These are phyloP conservation scores for Agrocybe pediades DNA, from an alignment of 768 basidiomycete genomes.

Conservation along the genomic window DNA sequence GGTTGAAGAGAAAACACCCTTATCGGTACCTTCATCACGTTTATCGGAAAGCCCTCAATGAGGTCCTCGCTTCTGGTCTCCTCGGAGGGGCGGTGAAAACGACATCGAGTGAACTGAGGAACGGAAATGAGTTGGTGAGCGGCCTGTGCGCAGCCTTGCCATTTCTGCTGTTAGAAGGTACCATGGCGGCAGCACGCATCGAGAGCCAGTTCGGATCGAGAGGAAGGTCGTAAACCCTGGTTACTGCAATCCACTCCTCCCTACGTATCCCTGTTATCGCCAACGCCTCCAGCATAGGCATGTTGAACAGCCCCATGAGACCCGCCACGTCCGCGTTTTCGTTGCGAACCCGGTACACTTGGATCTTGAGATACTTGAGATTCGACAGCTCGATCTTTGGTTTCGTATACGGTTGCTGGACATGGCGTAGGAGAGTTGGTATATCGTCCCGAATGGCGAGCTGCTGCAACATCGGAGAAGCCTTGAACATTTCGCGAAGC, in stretches of 20 bases:
- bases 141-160: neutral
- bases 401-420: slow-evolving; percentile 16
- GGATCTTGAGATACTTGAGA: slow-evolving; percentile 21
- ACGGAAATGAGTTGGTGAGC: slow-evolving; percentile 11
- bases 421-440: slow-evolving; percentile 19
- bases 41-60: neutral
- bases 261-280: slow-evolving; percentile 7
- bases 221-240: slow-evolving; percentile 10
- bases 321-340: slow-evolving; percentile 18
- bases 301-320: slow-evolving; percentile 19
- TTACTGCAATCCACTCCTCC: slow-evolving; percentile 20
- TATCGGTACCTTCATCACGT: too few relatives aligned
- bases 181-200: neutral
- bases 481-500: slow-evolving; percentile 21
- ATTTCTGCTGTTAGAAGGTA: neutral
- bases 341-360: slow-evolving; percentile 18
- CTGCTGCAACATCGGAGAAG: slow-evolving; percentile 23
- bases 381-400: slow-evolving; percentile 15
- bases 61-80: neutral
- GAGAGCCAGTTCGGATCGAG: neutral
- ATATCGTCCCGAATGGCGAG: slow-evolving; percentile 28
- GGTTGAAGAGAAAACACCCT: neutral
- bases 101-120: slow-evolving; percentile 9
- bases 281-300: slow-evolving; percentile 17
- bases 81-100: neutral